Percentiles rank a stretch among this genome's conserved stretches.
phyloP scores from a whole-genome alignment of 2,329 filamentous ascomycete genomes.

The Hypoxylon sp. region DNA sequence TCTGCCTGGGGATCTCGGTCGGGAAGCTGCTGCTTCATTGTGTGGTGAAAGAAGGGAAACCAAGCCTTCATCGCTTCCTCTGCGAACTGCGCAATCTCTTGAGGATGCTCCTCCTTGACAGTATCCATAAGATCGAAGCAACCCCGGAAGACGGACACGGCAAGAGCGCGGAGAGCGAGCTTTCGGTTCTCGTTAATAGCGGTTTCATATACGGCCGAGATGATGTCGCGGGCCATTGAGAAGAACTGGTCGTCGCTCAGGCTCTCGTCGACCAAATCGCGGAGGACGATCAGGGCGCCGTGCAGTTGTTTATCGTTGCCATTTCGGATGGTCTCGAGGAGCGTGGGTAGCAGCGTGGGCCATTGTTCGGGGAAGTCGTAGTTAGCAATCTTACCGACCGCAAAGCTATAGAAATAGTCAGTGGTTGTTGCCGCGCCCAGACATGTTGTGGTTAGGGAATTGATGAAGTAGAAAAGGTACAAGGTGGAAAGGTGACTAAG shows the following conservation, averaged over 20 bases:
- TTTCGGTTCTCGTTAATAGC: constrained; percentile 79
- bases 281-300: constrained; percentile 85
- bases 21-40: constrained; percentile 78
- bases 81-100: constrained; percentile 86
- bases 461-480: background rate
- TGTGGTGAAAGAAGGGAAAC: constrained; percentile 87
- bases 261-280: constrained; percentile 90
- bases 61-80: constrained; percentile 84
- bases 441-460: background rate
- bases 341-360: constrained; percentile 84
- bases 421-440: constrained; percentile 1
- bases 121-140: constrained; percentile 97
- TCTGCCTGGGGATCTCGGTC: constrained; percentile 65
- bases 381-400: constrained; percentile 92
- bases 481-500: background rate
- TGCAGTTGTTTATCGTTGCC: constrained; percentile 84
- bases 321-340: constrained; percentile 78
- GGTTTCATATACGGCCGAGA: constrained; percentile 83
- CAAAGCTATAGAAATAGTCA: constrained; percentile 56
- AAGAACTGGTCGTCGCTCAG: constrained; percentile 97
- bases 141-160: constrained; percentile 86
- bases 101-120: constrained; percentile 91
- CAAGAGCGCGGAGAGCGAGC: constrained; percentile 79
- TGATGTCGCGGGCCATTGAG: constrained; percentile 82
- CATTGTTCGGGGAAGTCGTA: constrained; percentile 94